Conservation (phyloP, 352 stramenopile species). For the Globisporangium paddicum region DNA sequence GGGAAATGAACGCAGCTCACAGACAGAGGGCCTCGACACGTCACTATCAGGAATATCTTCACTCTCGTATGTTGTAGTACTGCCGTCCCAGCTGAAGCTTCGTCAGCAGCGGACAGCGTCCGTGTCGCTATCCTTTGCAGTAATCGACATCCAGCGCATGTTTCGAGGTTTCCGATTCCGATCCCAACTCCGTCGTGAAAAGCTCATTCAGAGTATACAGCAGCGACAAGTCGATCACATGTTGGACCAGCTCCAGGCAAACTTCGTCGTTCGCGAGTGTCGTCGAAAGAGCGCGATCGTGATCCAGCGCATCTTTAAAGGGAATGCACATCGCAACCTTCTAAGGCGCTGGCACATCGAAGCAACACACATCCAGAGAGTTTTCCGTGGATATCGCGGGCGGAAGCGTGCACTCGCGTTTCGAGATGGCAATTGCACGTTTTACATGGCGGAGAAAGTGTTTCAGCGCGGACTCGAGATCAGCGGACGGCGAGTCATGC, state of each 20-base stretch:
- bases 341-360: slow-evolving; percentile 25
- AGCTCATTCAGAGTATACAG: slow-evolving; percentile 36
- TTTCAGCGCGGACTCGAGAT: slow-evolving; percentile 56
- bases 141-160: slow-evolving; percentile 40
- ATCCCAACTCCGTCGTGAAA: slow-evolving; percentile 35
- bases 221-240: slow-evolving; percentile 46
- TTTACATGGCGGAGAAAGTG: slow-evolving; percentile 63
- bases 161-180: slow-evolving; percentile 61
- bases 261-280: slow-evolving; percentile 33
- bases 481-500: slow-evolving; percentile 37
- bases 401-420: slow-evolving; percentile 53
- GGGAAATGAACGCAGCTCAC: background rate
- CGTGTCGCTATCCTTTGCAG: slow-evolving; percentile 20
- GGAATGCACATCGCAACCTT: slow-evolving; percentile 27
- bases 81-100: slow-evolving; percentile 38
- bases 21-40: background rate
- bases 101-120: slow-evolving; percentile 23
- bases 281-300: slow-evolving; percentile 34
- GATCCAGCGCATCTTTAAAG: slow-evolving; percentile 63
- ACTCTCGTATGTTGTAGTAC: slow-evolving; percentile 27
- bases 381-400: slow-evolving; percentile 48
- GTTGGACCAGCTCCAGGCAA: slow-evolving; percentile 21
- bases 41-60: background rate
- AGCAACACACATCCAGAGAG: slow-evolving; percentile 41
- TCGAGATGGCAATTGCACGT: slow-evolving; percentile 57